These are phyloP conservation scores for Tetrapisispora namnaoensis DNA, from an alignment of 805 yeast species.

Conservation along the genomic window DNA sequence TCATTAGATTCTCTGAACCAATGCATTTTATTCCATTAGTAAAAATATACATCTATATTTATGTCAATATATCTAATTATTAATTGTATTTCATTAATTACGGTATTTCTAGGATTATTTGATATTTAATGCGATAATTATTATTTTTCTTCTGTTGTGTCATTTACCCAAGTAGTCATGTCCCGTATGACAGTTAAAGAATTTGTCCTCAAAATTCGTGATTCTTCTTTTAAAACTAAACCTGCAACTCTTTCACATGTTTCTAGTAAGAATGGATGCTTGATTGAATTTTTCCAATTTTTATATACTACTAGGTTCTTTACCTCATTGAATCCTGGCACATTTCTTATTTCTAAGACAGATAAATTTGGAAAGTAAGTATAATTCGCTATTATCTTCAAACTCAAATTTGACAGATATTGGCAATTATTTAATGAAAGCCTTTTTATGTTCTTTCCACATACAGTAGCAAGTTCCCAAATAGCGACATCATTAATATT, in stretches of 20 bases:
- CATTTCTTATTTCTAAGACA: constrained; percentile 69
- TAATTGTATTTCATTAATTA: no score
- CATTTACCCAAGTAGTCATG: constrained; percentile 54
- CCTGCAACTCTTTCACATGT: constrained; percentile 63
- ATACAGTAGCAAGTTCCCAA: constrained; percentile 63
- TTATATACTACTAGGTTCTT: constrained; percentile 62
- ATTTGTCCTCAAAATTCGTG: constrained; percentile 44
- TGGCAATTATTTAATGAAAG: constrained; percentile 70
- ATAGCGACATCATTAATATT: constrained; percentile 62
- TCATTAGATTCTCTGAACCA: no score
- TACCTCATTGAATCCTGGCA: constrained; percentile 46
- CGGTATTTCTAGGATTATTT: neutral
- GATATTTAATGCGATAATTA: neutral
- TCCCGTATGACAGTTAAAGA: constrained; percentile 53
- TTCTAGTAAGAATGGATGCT: constrained; percentile 54
- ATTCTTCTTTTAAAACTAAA: constrained; percentile 52
- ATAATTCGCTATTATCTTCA: constrained; percentile 38
- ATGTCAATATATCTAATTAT: neutral
- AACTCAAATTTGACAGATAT: constrained; percentile 44
- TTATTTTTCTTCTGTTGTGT: constrained; percentile 6
- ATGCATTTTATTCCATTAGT: no score
- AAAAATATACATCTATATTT: no score
- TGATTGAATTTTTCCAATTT: constrained; percentile 37
- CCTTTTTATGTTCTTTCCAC: constrained; percentile 46
- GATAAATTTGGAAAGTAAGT: constrained; percentile 49